These are phyloP conservation scores for Asterella californica DNA, from an alignment of 225 moss, liverwort and hornwort genomes.

Conservation along the genomic window DNA sequence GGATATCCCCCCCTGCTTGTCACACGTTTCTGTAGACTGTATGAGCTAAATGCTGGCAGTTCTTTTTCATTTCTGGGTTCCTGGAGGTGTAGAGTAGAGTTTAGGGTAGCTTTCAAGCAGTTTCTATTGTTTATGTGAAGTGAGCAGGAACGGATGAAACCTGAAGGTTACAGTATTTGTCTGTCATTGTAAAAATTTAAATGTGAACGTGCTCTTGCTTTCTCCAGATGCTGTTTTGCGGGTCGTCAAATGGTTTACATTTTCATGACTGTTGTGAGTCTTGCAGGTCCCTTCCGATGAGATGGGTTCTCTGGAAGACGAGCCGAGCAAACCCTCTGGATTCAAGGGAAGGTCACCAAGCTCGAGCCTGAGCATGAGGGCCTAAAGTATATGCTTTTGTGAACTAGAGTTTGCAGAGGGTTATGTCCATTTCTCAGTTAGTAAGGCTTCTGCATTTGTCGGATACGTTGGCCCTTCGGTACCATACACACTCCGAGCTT, in stretches of 20 bases:
- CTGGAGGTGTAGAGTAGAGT: too few species aligned
- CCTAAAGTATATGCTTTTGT: neutral
- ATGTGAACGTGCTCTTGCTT: too few species aligned
- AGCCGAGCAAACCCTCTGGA: conserved; percentile 31
- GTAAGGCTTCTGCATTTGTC: neutral
- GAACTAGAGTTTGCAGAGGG: neutral
- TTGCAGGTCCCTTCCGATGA: conserved; percentile 83
- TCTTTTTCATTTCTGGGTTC: too few species aligned
- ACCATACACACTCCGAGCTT: too few species aligned
- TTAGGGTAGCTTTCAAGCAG: neutral
- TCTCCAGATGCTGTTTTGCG: neutral
- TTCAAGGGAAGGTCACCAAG: conserved; percentile 26
- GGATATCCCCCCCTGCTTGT: neutral
- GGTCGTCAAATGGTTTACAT: neutral
- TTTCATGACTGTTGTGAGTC: neutral
- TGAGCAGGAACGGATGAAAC: neutral
- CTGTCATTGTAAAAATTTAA: neutral
- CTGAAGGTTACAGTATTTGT: neutral
- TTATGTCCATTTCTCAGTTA: neutral
- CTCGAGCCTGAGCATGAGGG: conserved; percentile 15
- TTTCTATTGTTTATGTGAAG: neutral
- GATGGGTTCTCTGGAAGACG: conserved; percentile 80
- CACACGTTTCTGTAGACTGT: neutral
- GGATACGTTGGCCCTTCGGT: neutral
- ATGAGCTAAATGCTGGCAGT: too few species aligned